Percentiles rank a stretch among this genome's conserved stretches.
phyloP scores from a whole-genome alignment of 208 protist species.

The Leptomonas pyrrhocoris region DNA sequence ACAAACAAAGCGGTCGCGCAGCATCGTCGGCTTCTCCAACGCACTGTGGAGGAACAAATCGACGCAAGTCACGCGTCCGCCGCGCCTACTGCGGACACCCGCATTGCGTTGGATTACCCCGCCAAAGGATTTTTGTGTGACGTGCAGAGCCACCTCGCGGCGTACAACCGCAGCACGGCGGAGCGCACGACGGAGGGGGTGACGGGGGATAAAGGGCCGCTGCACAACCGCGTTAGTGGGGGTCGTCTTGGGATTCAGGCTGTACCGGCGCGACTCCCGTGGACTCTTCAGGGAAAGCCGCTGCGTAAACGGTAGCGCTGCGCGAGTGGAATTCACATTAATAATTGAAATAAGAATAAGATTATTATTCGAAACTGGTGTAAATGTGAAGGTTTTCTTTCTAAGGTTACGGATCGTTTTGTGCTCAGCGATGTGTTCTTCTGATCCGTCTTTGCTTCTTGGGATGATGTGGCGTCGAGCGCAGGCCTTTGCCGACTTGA shows the following conservation, averaged over 20 bases:
- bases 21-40: conserved; percentile 58
- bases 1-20: conserved; percentile 40
- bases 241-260: conserved; percentile 66
- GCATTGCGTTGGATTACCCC: conserved; percentile 31
- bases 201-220: conserved; percentile 44
- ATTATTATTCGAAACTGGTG: no score
- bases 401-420: no score
- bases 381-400: no score
- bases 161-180: conserved; percentile 43
- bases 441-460: no score
- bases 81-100: background rate
- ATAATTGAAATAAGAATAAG: no score
- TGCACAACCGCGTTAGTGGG: conserved; percentile 48
- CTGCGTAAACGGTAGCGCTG: conserved; percentile 17
- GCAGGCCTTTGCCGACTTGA: no score
- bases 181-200: conserved; percentile 43
- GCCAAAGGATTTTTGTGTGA: conserved; percentile 54
- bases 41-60: conserved; percentile 35
- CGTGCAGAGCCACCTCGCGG: conserved; percentile 49
- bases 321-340: background rate
- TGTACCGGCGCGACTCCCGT: conserved; percentile 65
- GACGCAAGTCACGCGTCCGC: background rate
- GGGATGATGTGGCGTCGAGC: no score
- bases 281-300: conserved; percentile 49
- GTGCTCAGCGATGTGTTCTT: no score